phyloP scores from a whole-genome alignment of 2,329 filamentous ascomycete species.

The Hymenoscyphus scutula region DNA sequence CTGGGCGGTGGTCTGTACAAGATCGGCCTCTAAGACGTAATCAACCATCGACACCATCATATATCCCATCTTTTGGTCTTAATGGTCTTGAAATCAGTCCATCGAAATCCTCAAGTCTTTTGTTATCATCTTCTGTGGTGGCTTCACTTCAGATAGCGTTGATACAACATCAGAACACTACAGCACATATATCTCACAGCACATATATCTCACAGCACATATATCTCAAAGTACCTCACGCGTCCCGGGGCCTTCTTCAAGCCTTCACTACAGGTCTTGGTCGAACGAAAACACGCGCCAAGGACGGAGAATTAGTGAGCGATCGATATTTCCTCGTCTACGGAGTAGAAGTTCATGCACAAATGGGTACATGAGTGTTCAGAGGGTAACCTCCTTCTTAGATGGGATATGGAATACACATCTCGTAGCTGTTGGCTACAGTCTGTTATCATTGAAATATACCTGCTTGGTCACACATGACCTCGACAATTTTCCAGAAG shows the following conservation, averaged over 20 bases:
- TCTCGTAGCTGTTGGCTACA: background rate
- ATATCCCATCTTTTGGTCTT: background rate
- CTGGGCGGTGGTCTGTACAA: conserved; percentile 9
- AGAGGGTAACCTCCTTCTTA: background rate
- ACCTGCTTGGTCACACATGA: background rate
- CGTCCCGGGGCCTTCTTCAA: background rate
- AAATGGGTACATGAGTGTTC: background rate
- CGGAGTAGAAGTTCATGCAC: background rate
- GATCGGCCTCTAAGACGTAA: conserved; percentile 2
- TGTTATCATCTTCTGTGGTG: background rate
- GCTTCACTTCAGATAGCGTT: background rate
- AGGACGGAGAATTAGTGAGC: background rate
- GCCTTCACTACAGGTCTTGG: background rate
- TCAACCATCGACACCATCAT: background rate
- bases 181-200: background rate
- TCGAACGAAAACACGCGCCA: background rate
- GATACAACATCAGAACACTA: background rate
- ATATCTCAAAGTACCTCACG: background rate
- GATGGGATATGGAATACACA: background rate
- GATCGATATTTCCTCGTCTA: background rate
- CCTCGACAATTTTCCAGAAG: background rate
- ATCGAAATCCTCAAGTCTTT: background rate
- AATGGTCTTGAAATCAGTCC: background rate
- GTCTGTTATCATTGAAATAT: background rate
- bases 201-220: too few relatives aligned